phyloP scores from a whole-genome alignment of 176 grass and related monocot species.

The Saccharum spontaneum region DNA sequence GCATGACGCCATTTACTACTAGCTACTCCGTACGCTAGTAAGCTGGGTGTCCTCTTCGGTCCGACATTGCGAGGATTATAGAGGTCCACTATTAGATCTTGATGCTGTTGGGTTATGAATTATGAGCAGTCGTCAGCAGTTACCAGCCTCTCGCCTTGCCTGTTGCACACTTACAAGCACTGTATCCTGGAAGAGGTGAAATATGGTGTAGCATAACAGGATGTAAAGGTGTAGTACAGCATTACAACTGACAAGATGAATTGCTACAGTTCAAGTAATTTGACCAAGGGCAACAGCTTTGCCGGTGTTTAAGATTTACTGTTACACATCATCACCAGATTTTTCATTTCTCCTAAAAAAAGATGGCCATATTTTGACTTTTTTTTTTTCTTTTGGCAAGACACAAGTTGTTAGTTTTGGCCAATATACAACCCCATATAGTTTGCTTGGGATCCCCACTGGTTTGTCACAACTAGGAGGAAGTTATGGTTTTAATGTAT shows the following conservation, averaged over 20 bases:
- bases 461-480: background rate
- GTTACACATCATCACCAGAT: too few species aligned
- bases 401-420: too few species aligned
- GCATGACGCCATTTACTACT: slow-evolving; percentile 28
- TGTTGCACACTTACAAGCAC: background rate
- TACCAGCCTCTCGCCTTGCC: background rate
- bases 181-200: background rate
- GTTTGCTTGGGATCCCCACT: background rate
- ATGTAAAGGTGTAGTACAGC: background rate
- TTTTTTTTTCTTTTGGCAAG: too few species aligned
- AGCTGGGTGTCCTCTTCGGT: slow-evolving; percentile 19
- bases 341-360: too few species aligned
- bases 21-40: background rate
- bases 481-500: background rate
- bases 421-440: too few species aligned
- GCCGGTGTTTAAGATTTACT: background rate
- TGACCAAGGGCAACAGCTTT: background rate
- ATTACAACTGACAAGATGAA: background rate
- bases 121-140: background rate
- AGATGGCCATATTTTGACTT: too few species aligned
- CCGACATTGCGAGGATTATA: slow-evolving; percentile 9
- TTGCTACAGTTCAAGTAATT: background rate
- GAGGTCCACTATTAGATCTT: slow-evolving; percentile 19
- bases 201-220: background rate
- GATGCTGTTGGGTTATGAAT: background rate